These are phyloP conservation scores for Xylaria flabelliformis DNA, from an alignment of 495 filamentous ascomycete species.

Conservation along the genomic window DNA sequence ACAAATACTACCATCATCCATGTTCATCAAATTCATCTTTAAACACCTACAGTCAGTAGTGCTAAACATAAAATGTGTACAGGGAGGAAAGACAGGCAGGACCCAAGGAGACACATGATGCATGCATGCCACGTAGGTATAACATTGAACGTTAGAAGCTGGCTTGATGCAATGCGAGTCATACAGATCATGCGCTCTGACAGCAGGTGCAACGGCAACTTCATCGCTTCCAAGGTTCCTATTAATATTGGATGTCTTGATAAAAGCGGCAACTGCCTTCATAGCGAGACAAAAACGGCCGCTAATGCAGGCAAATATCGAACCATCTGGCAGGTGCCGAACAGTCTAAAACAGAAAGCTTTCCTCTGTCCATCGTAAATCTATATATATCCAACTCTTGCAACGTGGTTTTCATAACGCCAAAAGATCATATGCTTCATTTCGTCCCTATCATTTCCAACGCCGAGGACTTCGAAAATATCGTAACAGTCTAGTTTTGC, in stretches of 20 bases:
- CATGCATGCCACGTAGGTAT: slow-evolving; percentile 5
- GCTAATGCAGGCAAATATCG: not conserved
- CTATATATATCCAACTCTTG: not conserved
- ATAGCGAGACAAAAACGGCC: not conserved
- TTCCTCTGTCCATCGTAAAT: not conserved
- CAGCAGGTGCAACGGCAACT: not conserved
- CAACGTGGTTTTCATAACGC: not conserved
- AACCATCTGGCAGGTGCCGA: not conserved
- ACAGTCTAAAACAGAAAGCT: not conserved
- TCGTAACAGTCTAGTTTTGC: not conserved
- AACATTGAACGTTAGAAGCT: not conserved
- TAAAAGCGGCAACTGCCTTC: not conserved
- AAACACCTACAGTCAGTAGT: too few relatives aligned
- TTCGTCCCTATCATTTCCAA: not conserved
- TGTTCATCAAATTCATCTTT: too few relatives aligned
- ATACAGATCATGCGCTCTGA: slow-evolving; percentile 14
- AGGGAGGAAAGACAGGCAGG: not conserved
- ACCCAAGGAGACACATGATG: not conserved
- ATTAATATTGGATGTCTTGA: not conserved
- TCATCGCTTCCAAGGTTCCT: not conserved
- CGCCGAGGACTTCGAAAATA: not conserved
- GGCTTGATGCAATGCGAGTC: slow-evolving; percentile 20
- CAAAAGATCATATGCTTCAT: not conserved
- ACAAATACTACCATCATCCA: too few relatives aligned
- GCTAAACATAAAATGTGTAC: not conserved